Conservation (phyloP, 805 yeast species). For the Helenozyma rhizophorensis region DNA sequence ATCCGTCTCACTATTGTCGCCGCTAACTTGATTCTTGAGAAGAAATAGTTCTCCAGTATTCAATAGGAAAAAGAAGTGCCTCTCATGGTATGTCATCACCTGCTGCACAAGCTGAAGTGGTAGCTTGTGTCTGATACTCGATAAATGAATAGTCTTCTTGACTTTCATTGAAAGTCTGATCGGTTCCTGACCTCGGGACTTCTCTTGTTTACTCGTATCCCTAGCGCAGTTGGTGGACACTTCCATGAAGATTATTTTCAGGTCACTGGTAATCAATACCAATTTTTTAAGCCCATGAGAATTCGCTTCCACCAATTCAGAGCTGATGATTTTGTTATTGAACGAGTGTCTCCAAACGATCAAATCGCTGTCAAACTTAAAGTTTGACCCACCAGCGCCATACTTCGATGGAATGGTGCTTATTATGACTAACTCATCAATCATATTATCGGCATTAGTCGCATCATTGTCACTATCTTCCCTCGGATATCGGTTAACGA, state of each 20-base stretch:
- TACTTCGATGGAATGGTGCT: conserved; percentile 27
- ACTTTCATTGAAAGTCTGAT: conserved; percentile 28
- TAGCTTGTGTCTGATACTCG: conserved; percentile 26
- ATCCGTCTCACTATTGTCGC: background rate
- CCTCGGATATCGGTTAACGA: conserved; percentile 26
- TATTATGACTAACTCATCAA: conserved; percentile 35
- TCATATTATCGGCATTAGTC: conserved; percentile 9
- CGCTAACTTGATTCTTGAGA: conserved; percentile 26
- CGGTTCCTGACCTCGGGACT: too few relatives aligned
- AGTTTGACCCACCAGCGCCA: conserved; percentile 28
- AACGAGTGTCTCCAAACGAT: conserved; percentile 38
- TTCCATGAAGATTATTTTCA: conserved; percentile 25
- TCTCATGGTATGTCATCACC: conserved; percentile 22
- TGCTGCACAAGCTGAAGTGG: conserved; percentile 19
- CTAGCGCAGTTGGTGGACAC: too few relatives aligned
- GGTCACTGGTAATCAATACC: conserved; percentile 27
- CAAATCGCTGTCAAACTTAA: conserved; percentile 34
- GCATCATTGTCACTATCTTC: conserved; percentile 13
- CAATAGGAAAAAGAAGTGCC: conserved; percentile 33
- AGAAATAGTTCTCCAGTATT: conserved; percentile 37
- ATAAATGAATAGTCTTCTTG: conserved; percentile 30
- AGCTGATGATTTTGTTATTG: conserved; percentile 18
- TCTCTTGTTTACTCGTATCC: too few relatives aligned
- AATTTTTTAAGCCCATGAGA: conserved; percentile 7
- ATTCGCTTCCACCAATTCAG: conserved; percentile 10